Evolutionary conservation across 176 grass and related monocot species (phyloP).

Genomic region (Thinopyrum elongatum): DNA sequence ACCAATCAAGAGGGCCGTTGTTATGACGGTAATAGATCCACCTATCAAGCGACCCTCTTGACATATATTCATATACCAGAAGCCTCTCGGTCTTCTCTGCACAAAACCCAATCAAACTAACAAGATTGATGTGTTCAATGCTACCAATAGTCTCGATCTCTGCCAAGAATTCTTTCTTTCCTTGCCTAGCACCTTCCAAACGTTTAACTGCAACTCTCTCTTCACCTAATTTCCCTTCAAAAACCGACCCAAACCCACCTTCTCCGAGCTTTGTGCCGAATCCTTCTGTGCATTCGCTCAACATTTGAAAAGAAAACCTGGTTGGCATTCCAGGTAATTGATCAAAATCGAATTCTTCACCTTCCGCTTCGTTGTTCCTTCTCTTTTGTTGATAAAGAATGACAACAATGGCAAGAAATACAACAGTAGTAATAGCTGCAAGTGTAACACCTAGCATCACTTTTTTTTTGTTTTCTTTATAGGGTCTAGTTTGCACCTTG

Average conservation of each 20-base stretch:
- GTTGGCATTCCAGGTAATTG: background rate
- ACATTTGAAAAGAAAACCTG: background rate
- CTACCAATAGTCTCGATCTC: background rate
- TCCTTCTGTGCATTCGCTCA: background rate
- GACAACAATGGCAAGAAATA: background rate
- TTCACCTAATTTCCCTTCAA: background rate
- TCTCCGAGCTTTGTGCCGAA: background rate
- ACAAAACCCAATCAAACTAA: background rate
- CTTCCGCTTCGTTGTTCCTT: background rate
- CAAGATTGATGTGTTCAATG: conserved; percentile 8
- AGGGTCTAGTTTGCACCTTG: background rate
- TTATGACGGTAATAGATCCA: background rate
- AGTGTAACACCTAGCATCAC: background rate
- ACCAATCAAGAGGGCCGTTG: background rate
- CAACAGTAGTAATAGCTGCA: background rate
- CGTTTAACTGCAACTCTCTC: background rate
- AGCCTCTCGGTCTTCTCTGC: background rate
- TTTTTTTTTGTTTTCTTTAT: background rate
- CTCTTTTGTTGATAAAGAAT: background rate
- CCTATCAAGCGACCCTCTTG: background rate
- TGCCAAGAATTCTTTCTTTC: background rate
- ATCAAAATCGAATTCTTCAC: background rate
- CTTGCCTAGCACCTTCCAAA: background rate
- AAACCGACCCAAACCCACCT: background rate
- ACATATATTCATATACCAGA: background rate